phyloP scores from a whole-genome alignment of 306 rosid genomes.

The Datisca glomerata region DNA sequence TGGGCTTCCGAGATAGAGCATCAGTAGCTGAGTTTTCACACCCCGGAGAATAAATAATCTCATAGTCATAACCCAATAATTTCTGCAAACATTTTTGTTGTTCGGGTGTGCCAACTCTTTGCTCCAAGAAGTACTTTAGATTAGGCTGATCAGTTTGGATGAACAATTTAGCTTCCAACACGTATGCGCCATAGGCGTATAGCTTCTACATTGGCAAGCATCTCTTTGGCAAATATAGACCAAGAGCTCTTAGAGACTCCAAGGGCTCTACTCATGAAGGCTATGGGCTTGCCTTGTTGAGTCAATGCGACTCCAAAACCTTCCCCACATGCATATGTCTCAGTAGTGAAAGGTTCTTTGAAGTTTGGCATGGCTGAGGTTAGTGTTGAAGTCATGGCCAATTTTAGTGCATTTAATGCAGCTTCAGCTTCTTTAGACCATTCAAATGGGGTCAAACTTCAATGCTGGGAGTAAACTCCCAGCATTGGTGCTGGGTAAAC shows the following conservation, averaged over 20 bases:
- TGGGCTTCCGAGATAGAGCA: not conserved
- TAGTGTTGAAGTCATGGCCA: not conserved
- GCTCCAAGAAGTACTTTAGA: not conserved
- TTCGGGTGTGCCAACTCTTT: not conserved
- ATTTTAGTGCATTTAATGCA: not conserved
- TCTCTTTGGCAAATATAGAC: not conserved
- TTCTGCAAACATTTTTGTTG: not conserved
- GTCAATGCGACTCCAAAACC: not conserved
- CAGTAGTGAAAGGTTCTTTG: not conserved
- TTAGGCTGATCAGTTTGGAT: not conserved
- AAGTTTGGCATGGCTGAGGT: not conserved
- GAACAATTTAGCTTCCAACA: not conserved
- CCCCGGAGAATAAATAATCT: not conserved
- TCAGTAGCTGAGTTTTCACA: not conserved
- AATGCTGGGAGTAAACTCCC: too few relatives aligned
- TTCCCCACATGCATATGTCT: not conserved
- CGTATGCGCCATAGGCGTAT: not conserved
- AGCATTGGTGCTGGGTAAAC: too few relatives aligned
- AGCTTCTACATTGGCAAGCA: not conserved
- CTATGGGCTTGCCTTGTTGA: not conserved
- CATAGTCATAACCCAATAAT: not conserved
- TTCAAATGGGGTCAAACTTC: too few relatives aligned
- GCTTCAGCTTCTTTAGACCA: not conserved
- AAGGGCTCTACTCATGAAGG: not conserved
- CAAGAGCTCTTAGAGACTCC: not conserved